Evolutionary conservation across 2,329 filamentous ascomycete species (phyloP).

Genomic region (Colletotrichum karsti): DNA sequence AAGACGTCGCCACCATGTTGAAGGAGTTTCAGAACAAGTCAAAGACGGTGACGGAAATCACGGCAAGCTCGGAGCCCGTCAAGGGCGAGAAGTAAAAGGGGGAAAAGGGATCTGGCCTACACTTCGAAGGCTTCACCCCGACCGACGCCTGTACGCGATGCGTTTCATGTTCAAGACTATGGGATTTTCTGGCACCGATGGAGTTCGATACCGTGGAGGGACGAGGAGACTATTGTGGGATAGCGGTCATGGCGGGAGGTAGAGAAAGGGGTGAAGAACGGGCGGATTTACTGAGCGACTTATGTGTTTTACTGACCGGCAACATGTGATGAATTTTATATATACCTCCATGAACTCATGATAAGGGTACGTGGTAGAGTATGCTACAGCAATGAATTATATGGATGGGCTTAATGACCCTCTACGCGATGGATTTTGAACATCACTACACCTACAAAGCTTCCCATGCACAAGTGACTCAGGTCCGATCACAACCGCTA

Average conservation of each 20-base stretch:
- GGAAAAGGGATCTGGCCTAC: background rate
- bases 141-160: background rate
- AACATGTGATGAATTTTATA: constrained; percentile 20
- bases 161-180: constrained; percentile 8
- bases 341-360: constrained; percentile 25
- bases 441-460: background rate
- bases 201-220: constrained; percentile 1
- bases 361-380: constrained; percentile 12
- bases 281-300: constrained; percentile 14
- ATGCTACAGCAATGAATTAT: constrained; percentile 12
- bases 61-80: background rate
- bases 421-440: background rate
- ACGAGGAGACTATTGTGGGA: background rate
- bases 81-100: constrained; percentile 3
- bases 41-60: background rate
- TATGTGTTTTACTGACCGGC: background rate
- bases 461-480: too few relatives aligned
- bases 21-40: constrained; percentile 57
- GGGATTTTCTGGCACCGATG: background rate
- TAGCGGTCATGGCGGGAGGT: background rate
- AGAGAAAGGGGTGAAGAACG: constrained; percentile 6
- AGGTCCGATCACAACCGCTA: too few relatives aligned
- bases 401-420: background rate
- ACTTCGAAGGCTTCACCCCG: background rate
- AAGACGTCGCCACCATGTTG: constrained; percentile 59